Conservation (phyloP, 257 asterid genomes). For the Nicotiana attenuata region DNA sequence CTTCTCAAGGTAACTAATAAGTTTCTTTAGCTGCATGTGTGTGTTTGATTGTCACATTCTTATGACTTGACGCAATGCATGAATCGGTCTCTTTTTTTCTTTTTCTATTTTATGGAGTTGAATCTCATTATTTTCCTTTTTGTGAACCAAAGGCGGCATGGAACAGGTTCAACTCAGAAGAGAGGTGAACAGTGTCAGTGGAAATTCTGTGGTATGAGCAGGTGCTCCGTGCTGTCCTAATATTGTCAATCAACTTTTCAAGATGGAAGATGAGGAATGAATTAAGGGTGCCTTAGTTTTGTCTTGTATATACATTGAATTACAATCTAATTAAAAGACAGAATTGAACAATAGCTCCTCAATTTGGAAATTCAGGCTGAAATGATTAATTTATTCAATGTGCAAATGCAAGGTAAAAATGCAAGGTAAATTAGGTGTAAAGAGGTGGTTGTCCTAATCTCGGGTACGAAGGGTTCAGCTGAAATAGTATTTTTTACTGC, state of each 20-base stretch:
- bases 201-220: background rate
- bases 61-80: too few species aligned
- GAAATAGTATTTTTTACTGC: background rate
- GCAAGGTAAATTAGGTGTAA: background rate
- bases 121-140: slow-evolving; percentile 8
- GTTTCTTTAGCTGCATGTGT: background rate
- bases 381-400: background rate
- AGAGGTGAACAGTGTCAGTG: slow-evolving; percentile 48
- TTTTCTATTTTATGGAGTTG: background rate
- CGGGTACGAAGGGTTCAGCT: background rate
- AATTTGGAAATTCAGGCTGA: background rate
- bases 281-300: background rate
- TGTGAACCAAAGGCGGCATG: slow-evolving; percentile 74
- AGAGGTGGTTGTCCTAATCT: background rate
- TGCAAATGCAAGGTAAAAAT: background rate
- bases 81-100: background rate
- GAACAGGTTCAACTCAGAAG: slow-evolving; percentile 92
- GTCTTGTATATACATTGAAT: slow-evolving; percentile 5
- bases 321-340: background rate
- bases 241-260: background rate
- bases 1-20: slow-evolving; percentile 70
- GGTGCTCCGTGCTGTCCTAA: background rate
- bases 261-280: background rate
- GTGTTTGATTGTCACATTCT: background rate
- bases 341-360: background rate